Evolutionary conservation across 805 yeast genomes (phyloP).

Genomic region (Saitoella complicata): DNA sequence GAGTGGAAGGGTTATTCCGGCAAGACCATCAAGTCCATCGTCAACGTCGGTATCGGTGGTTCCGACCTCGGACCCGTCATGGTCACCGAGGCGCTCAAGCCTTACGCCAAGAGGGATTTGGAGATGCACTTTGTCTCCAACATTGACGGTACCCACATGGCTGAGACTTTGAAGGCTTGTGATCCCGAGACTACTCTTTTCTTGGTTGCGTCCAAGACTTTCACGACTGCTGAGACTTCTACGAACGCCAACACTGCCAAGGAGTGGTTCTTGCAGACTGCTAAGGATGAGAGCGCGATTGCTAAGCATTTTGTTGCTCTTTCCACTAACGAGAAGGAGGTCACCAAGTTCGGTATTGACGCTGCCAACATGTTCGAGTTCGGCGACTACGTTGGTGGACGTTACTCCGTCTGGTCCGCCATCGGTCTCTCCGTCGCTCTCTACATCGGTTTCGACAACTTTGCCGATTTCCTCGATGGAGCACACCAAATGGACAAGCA

Average conservation of each 20-base stretch:
- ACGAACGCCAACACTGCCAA: conserved; percentile 95
- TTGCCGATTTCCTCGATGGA: conserved; percentile 83
- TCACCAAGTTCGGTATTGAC: conserved; percentile 90
- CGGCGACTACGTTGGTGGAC: conserved; percentile 98
- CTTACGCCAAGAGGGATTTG: conserved; percentile 49
- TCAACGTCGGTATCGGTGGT: conserved; percentile 98
- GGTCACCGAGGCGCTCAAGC: conserved; percentile 97
- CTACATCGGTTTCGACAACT: conserved; percentile 90
- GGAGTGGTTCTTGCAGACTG: conserved; percentile 72
- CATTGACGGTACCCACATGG: conserved; percentile 95
- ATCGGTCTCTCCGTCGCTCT: conserved; percentile 92
- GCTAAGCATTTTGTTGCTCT: conserved; percentile 97
- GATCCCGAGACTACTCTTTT: conserved; percentile 86
- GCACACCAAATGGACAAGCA: conserved; percentile 95
- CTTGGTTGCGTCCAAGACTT: conserved; percentile 46
- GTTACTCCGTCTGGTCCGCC: conserved; percentile 99
- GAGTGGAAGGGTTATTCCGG: conserved; percentile 96
- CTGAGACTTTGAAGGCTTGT: conserved; percentile 66
- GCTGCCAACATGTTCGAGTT: conserved; percentile 97
- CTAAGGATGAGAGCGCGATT: conserved; percentile 52
- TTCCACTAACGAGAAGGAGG: conserved; percentile 84
- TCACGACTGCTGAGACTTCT: conserved; percentile 96
- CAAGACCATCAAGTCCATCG: conserved; percentile 79
- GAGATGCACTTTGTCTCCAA: conserved; percentile 88
- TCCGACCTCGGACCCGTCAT: conserved; percentile 97